A percentile compares a stretch with the other conserved stretches of the same genome.
phyloP scores from a whole-genome alignment of 768 basidiomycete species.

The Cyclocybe cylindracea region DNA sequence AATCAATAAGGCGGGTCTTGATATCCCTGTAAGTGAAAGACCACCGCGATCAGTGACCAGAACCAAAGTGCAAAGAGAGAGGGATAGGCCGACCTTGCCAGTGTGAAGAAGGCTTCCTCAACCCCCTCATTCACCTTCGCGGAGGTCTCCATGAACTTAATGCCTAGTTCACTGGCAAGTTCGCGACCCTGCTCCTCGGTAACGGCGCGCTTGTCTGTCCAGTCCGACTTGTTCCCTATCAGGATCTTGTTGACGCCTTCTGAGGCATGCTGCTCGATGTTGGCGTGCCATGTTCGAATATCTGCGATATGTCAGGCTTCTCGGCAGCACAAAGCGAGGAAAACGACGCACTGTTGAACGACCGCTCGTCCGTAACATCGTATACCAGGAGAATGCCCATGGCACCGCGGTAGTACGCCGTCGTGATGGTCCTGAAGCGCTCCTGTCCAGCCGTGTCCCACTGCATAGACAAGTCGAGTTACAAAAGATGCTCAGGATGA shows the following conservation, averaged over 20 bases:
- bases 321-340: neutral
- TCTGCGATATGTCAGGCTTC: conserved; percentile 47
- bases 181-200: conserved; percentile 90
- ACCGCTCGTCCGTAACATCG: conserved; percentile 92
- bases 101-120: conserved; percentile 97
- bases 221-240: conserved; percentile 98
- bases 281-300: conserved; percentile 97
- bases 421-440: conserved; percentile 97
- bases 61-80: neutral
- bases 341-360: conserved; percentile 84
- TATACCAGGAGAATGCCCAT: conserved; percentile 99
- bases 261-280: conserved; percentile 98
- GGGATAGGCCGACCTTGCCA: conserved; percentile 68
- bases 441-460: conserved; percentile 99
- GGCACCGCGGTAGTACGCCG: conserved; percentile 98
- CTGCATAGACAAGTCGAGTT: conserved; percentile 38
- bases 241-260: conserved; percentile 99
- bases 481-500: neutral
- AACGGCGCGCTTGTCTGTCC: conserved; percentile 94
- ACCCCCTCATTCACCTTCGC: conserved; percentile 98
- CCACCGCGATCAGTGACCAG: neutral
- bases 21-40: conserved; percentile 67
- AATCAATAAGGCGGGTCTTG: conserved; percentile 96
- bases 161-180: conserved; percentile 90
- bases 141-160: conserved; percentile 96